phyloP scores from a whole-genome alignment of 2,329 filamentous ascomycete species.

The Helotiales sp. region DNA sequence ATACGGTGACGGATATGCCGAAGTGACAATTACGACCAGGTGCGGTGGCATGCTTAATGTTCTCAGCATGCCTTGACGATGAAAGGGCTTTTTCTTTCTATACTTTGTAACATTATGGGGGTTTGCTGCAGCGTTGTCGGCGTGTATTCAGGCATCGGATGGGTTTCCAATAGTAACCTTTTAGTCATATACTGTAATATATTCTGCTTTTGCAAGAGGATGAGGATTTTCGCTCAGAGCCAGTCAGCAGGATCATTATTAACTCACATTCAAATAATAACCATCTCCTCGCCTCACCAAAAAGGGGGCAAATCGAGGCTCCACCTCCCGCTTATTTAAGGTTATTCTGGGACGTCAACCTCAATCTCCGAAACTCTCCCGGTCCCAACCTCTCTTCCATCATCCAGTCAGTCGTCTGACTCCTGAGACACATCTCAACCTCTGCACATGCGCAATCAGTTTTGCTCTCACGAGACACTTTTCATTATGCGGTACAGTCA shows the following conservation, averaged over 20 bases:
- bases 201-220: background rate
- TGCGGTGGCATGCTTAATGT: background rate
- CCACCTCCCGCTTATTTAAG: slow-evolving; percentile 1
- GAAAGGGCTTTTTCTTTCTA: background rate
- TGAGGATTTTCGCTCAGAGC: too few species aligned
- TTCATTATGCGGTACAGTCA: background rate
- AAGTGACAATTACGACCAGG: background rate
- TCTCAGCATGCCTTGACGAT: background rate
- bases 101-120: background rate
- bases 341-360: background rate
- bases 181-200: background rate
- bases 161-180: background rate
- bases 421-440: background rate
- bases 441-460: background rate
- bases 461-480: background rate
- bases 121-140: background rate
- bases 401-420: background rate
- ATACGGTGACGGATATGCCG: slow-evolving; percentile 7
- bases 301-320: background rate
- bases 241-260: background rate
- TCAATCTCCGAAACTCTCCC: background rate
- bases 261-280: background rate
- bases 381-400: background rate
- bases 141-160: background rate
- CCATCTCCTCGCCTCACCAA: background rate